These are phyloP conservation scores for Penicillium alfredii DNA, from an alignment of 495 filamentous ascomycete species.

Conservation along the genomic window DNA sequence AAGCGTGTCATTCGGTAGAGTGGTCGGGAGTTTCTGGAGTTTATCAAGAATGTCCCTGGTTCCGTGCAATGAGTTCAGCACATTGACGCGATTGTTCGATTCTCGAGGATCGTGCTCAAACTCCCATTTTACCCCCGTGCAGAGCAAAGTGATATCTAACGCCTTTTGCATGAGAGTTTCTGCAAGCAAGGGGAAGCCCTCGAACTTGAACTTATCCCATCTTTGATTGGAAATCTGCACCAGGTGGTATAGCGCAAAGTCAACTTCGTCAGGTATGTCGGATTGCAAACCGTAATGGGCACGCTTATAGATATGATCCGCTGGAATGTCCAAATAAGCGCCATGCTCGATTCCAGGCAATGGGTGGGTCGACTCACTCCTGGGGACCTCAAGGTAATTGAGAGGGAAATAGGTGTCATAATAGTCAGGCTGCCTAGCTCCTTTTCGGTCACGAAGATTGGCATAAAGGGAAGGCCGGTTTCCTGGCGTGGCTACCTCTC, in stretches of 20 bases:
- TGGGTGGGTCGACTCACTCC: conserved; percentile 25
- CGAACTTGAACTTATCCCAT: conserved; percentile 93
- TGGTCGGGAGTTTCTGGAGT: conserved; percentile 51
- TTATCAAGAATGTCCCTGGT: conserved; percentile 68
- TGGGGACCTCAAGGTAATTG: conserved; percentile 35
- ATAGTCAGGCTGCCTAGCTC: conserved; percentile 33
- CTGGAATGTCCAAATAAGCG: conserved; percentile 18
- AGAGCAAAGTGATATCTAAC: conserved; percentile 64
- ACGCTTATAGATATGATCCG: conserved; percentile 73
- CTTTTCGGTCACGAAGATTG: conserved; percentile 26
- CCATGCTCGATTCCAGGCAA: neutral
- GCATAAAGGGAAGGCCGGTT: conserved; percentile 36
- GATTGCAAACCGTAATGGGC: conserved; percentile 76
- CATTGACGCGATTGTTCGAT: conserved; percentile 57
- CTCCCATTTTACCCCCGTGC: conserved; percentile 77
- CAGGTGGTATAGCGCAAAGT: conserved; percentile 83
- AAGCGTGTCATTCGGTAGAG: conserved; percentile 60
- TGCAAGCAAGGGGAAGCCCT: conserved; percentile 80
- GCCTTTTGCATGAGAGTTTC: conserved; percentile 84
- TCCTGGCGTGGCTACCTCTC: conserved; percentile 40
- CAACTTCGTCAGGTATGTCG: conserved; percentile 71
- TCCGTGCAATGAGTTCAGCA: conserved; percentile 57
- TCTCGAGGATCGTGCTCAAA: conserved; percentile 58
- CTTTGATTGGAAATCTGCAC: conserved; percentile 93
- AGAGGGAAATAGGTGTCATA: conserved; percentile 42